Conservation (phyloP, 345 rosid genomes). For the Melastoma malabathricum region DNA sequence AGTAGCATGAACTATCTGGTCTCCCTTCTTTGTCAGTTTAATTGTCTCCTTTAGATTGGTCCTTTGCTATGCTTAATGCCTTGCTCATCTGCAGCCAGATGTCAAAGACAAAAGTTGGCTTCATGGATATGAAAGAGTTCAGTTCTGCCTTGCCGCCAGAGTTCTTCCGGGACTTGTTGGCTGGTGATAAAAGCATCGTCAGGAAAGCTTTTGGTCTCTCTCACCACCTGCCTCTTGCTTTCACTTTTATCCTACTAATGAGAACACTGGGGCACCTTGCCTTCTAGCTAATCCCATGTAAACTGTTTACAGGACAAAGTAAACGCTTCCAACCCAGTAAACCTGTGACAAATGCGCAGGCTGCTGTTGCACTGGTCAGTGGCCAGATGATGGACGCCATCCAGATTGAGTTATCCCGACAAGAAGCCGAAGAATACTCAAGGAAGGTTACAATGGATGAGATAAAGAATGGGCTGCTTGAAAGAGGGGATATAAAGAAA, state of each 20-base stretch:
- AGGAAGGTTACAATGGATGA: constrained; percentile 46
- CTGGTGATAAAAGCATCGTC: constrained; percentile 53
- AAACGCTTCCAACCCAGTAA: constrained; percentile 70
- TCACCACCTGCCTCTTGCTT: constrained; percentile 3
- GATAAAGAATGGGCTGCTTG: constrained; percentile 50
- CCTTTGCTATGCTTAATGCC: constrained; percentile 32
- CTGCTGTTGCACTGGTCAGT: constrained; percentile 60
- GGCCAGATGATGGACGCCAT: constrained; percentile 63
- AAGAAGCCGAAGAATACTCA: constrained; percentile 41
- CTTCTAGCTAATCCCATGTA: not conserved
- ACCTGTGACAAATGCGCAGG: constrained; percentile 80
- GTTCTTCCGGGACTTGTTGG: constrained; percentile 59
- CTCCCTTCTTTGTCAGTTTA: too few relatives aligned
- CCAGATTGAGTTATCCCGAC: constrained; percentile 40
- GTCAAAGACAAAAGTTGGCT: constrained; percentile 60
- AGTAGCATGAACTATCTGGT: not conserved
- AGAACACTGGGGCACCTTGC: not conserved
- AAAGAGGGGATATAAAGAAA: constrained; percentile 44
- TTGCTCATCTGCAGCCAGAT: constrained; percentile 96
- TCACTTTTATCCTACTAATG: not conserved
- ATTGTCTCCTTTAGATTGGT: constrained; percentile 5
- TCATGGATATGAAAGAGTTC: constrained; percentile 69
- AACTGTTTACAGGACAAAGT: constrained; percentile 43
- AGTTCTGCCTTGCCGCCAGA: constrained; percentile 39
- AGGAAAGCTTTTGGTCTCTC: constrained; percentile 77